Evolutionary conservation across 306 rosid genomes (phyloP).

Genomic region (Mimosa pudica): DNA sequence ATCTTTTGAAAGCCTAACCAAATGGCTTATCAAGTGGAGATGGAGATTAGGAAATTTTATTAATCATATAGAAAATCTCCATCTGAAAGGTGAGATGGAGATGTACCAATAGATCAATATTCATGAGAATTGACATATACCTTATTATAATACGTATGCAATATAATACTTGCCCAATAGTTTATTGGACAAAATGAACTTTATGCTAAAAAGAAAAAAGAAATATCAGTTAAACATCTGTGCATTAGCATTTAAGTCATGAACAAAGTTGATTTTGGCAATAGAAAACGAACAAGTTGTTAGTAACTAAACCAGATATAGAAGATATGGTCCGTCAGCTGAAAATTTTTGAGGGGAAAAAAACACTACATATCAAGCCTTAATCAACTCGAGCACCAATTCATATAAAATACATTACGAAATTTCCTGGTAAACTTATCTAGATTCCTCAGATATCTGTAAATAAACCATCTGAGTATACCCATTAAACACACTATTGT

Average conservation of each 20-base stretch:
- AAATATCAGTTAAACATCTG: background rate
- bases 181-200: too few species aligned
- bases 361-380: conserved; percentile 40
- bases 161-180: too few species aligned
- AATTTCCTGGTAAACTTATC: conserved; percentile 36
- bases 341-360: background rate
- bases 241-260: background rate
- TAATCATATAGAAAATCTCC: too few species aligned
- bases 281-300: background rate
- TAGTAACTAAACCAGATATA: conserved; percentile 25
- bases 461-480: conserved; percentile 98
- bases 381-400: conserved; percentile 40
- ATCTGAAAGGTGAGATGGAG: too few species aligned
- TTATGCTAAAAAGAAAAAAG: background rate
- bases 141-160: too few species aligned
- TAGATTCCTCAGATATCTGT: conserved; percentile 72
- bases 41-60: too few species aligned
- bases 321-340: conserved; percentile 1
- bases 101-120: too few species aligned
- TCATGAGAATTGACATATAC: too few species aligned
- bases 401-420: conserved; percentile 36
- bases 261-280: background rate
- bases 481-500: conserved; percentile 86
- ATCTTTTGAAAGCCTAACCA: too few species aligned
- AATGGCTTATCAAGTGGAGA: too few species aligned